These are phyloP conservation scores for Amanita molliuscula DNA, from an alignment of 768 basidiomycete species.

Conservation along the genomic window DNA sequence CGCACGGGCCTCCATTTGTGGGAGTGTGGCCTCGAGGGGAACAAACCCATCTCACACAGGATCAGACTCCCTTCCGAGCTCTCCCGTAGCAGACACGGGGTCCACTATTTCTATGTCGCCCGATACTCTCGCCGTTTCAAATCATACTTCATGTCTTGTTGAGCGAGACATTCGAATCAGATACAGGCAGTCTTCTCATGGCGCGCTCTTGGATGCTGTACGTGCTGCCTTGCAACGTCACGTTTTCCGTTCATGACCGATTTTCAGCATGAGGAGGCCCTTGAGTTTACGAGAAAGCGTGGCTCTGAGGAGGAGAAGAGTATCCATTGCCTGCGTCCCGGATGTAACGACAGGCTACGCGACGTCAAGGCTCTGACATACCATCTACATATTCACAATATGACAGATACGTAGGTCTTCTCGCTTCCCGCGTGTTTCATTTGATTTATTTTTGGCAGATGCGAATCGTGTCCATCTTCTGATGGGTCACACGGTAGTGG, in stretches of 20 bases:
- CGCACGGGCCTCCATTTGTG: constrained; percentile 9
- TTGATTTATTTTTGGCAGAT: neutral
- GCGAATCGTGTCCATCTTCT: neutral
- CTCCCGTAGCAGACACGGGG: neutral
- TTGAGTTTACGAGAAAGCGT: constrained; percentile 15
- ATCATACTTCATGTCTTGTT: neutral
- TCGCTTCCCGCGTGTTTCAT: constrained; percentile 1
- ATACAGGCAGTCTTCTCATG: constrained; percentile 24
- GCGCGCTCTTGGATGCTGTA: constrained; percentile 29
- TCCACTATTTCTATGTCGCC: neutral
- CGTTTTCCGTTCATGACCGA: neutral
- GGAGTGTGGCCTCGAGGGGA: constrained; percentile 26
- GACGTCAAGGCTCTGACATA: constrained; percentile 35
- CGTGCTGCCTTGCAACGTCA: constrained; percentile 12
- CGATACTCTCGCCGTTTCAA: neutral
- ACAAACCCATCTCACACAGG: constrained; percentile 26
- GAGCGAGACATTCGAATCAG: constrained; percentile 18
- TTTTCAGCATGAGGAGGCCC: constrained; percentile 26
- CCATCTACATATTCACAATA: constrained; percentile 49
- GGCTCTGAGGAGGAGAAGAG: constrained; percentile 18
- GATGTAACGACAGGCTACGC: constrained; percentile 32
- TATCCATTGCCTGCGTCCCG: constrained; percentile 33
- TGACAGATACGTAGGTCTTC: constrained; percentile 29
- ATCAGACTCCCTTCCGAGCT: neutral
- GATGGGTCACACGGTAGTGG: neutral